phyloP scores from a whole-genome alignment of 306 rosid species.

The Dalbergia cochinchinensis region DNA sequence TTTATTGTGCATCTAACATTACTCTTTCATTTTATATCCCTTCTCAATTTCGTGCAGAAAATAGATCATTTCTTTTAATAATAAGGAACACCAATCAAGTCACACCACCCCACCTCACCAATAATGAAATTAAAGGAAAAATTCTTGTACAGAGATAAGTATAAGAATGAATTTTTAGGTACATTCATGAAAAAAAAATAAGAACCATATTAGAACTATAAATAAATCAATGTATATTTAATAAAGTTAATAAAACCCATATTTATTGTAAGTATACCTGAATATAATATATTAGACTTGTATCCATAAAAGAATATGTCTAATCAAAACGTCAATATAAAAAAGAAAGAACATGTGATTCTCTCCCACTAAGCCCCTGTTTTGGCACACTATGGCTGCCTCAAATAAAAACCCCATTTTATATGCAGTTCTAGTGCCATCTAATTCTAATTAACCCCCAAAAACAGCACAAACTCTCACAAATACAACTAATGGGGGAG shows the following conservation, averaged over 20 bases:
- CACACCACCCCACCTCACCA: conserved; percentile 21
- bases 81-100: background rate
- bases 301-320: no score
- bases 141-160: no score
- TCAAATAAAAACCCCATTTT: conserved; percentile 3
- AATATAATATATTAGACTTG: no score
- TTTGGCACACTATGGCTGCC: conserved; percentile 35
- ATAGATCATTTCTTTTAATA: conserved; percentile 11
- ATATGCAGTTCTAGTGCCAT: conserved; percentile 32
- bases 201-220: background rate
- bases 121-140: no score
- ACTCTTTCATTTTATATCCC: no score
- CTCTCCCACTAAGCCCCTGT: conserved; percentile 34
- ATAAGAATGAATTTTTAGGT: no score
- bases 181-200: no score
- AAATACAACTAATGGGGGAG: conserved; percentile 33
- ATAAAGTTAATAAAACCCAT: no score
- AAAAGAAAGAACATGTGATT: conserved; percentile 24
- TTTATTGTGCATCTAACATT: no score
- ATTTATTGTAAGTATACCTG: no score
- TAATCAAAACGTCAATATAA: background rate
- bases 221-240: background rate
- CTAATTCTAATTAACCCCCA: conserved; percentile 41
- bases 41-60: conserved; percentile 4
- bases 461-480: conserved; percentile 42